A percentile compares a stretch with the other conserved stretches of the same genome.
Evolutionary conservation across 73 alveolate species (phyloP).

Genomic region (Symbiodinium pilosum): DNA sequence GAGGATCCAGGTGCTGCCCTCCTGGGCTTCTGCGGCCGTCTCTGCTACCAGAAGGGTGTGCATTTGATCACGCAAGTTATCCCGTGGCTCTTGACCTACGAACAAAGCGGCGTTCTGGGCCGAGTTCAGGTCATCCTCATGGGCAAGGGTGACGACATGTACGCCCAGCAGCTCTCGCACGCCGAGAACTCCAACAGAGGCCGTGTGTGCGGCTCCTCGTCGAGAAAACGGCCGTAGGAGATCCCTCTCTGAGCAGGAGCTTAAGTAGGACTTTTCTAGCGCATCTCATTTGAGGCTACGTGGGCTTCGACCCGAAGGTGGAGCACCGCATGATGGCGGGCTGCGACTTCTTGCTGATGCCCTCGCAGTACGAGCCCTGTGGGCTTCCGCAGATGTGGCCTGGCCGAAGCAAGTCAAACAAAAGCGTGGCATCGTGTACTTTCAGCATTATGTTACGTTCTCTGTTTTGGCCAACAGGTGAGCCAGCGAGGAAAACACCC

Average conservation of each 20-base stretch:
- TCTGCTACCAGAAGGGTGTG: conserved; percentile 94
- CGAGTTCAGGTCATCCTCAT: conserved; percentile 67
- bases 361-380: conserved; percentile 91
- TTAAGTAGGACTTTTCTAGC: too few species aligned
- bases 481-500: too few species aligned
- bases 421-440: too few species aligned
- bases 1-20: conserved; percentile 87
- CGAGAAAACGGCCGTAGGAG: too few species aligned
- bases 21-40: conserved; percentile 80
- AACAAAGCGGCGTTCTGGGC: conserved; percentile 43
- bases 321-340: conserved; percentile 92
- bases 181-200: conserved; percentile 55
- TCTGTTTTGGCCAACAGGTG: too few species aligned
- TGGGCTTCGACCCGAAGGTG: conserved; percentile 83
- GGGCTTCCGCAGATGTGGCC: conserved; percentile 89
- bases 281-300: conserved; percentile 50
- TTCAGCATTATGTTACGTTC: not conserved
- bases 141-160: conserved; percentile 89
- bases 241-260: too few species aligned
- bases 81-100: conserved; percentile 76
- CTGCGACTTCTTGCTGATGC: conserved; percentile 92
- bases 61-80: conserved; percentile 57
- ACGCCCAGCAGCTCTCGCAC: conserved; percentile 36
- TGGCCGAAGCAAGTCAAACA: not conserved
- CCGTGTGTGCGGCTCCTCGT: not conserved